Evolutionary conservation across 2,329 filamentous ascomycete species (phyloP), one percentile per base, ranked within the genome.

Genomic region (Xylaria hypoxylon): DNA sequence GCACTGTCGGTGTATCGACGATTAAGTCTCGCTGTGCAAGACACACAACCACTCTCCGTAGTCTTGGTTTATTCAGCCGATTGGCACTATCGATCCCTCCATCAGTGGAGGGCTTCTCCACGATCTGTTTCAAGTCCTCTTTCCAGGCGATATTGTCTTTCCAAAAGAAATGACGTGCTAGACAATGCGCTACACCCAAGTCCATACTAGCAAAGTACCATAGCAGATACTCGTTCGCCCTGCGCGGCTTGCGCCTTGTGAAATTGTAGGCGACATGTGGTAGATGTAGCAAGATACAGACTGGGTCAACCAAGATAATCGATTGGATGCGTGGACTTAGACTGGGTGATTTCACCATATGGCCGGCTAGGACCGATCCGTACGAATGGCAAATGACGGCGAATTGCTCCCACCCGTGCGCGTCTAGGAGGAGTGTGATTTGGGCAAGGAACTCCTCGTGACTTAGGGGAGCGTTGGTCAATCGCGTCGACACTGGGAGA

Each of bases 211-310:
- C 90, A 74, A 92, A 92, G 72, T 90, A 93, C 82, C 87, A 90
- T 15, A 93, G 79, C 74, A 90, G 86, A 80, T 87, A 89, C 77
- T 93, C 89, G 68, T 90, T 91, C n/a, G 90, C 89, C 63, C 62
- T 79, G 74, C 70, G 79, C 3, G 87, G 86, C 59, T 68, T 75
- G 31, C 86, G 79, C 67, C 84, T 80, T 11, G 86, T 89, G 75
- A 93, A 92, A 77, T 92, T 93, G 81, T 88, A 92, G 11, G 90
- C 89, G 35, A 92, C 88, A 67, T 90, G 84, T 0, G 90, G 90
- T 40, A 90, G 82, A 75, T 93, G 90, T 38, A 93, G 81, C 62
- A 92, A 78, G 60, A 92, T 84, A 26, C 85, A 87, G 10, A 92
- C 88, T 0, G 90, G 90, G 73, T 92, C 85, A 59, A 86, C 78